phyloP scores from a whole-genome alignment of 352 stramenopile genomes.

The Pythium dissimile region DNA sequence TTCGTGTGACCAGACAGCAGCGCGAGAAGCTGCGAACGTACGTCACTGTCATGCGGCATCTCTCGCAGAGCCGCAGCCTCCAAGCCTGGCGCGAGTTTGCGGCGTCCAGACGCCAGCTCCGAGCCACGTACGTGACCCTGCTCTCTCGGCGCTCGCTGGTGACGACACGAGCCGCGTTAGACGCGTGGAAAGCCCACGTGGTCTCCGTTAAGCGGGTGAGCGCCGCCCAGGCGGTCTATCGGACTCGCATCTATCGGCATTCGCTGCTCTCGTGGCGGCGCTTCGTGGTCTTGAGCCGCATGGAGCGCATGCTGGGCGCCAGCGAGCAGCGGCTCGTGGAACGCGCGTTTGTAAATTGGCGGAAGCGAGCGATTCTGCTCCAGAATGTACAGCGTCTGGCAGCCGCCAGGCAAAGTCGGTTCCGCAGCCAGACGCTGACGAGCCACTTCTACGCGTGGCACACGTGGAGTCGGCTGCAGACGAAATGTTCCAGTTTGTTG shows the following conservation, averaged over 20 bases:
- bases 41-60: conserved; percentile 36
- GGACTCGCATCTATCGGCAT: background rate
- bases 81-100: conserved; percentile 29
- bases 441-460: conserved; percentile 34
- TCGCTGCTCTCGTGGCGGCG: conserved; percentile 34
- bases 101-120: conserved; percentile 13
- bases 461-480: conserved; percentile 24
- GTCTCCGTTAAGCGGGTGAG: conserved; percentile 11
- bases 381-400: conserved; percentile 26
- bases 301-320: conserved; percentile 44
- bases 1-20: background rate
- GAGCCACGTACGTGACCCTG: conserved; percentile 20
- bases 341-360: conserved; percentile 37
- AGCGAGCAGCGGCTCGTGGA: conserved; percentile 26
- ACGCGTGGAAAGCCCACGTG: conserved; percentile 25
- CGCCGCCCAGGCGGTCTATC: background rate
- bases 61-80: conserved; percentile 37
- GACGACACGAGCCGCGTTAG: conserved; percentile 28
- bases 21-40: conserved; percentile 30
- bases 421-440: background rate
- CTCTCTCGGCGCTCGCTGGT: conserved; percentile 30
- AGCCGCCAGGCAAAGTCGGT: background rate
- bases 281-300: conserved; percentile 43
- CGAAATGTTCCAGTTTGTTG: conserved; percentile 34
- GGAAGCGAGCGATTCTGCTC: conserved; percentile 25